Percentiles rank a stretch among this genome's conserved stretches.
These are phyloP conservation scores for Colletotrichum lupini DNA, from an alignment of 2,329 filamentous ascomycete genomes.

Conservation along the genomic window DNA sequence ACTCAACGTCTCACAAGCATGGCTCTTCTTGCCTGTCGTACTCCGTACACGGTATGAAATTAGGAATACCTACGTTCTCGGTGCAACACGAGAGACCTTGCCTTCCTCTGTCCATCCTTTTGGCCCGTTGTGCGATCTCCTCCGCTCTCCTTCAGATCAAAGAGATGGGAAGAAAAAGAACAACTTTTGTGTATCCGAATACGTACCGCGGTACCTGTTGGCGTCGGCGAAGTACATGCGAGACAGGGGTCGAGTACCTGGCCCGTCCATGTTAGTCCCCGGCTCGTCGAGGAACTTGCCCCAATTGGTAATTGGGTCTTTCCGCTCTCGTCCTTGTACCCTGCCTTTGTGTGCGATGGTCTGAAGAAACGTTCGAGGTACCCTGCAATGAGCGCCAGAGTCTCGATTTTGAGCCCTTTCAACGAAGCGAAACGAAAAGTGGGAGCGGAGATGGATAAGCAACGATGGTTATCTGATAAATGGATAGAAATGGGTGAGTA, in stretches of 20 bases:
- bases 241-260: conserved; percentile 12
- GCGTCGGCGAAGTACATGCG: not conserved
- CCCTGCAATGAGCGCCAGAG: not conserved
- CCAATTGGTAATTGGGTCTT: conserved; percentile 5
- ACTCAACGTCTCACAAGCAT: conserved; percentile 20
- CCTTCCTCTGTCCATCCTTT: not conserved
- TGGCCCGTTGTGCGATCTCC: not conserved
- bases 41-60: not conserved
- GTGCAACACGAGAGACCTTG: conserved; percentile 17
- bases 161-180: too few species aligned
- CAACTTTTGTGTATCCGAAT: not conserved
- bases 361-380: not conserved
- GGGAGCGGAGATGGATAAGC: not conserved
- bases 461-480: not conserved
- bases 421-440: not conserved
- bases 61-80: not conserved
- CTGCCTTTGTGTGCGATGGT: not conserved
- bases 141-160: too few species aligned
- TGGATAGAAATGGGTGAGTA: not conserved
- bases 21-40: not conserved
- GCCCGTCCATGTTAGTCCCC: conserved; percentile 2
- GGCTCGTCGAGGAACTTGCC: not conserved
- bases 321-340: conserved; percentile 20
- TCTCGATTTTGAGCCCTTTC: not conserved
- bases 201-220: not conserved